Evolutionary conservation across 352 stramenopile species (phyloP), one percentile per base, ranked within the genome.

Genomic region (Blastocystis sp.): DNA sequence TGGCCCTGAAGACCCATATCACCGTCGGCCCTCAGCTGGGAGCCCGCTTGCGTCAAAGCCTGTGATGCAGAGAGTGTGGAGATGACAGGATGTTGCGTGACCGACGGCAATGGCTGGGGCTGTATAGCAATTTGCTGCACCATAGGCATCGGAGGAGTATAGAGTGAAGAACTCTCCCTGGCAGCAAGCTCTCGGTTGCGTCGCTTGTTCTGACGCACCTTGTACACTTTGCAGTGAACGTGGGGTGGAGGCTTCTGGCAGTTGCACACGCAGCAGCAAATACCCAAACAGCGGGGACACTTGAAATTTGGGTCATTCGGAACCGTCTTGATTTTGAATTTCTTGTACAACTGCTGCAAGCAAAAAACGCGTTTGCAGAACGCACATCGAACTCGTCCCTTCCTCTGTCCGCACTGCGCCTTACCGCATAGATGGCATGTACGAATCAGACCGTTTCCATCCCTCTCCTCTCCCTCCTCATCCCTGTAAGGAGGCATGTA

Each of bases 391-490:
- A 89, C 67, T 21, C 79, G 63, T 13, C 79, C 79, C 45, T 45
- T 74, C 10, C 79, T n/a, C 31, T 89, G 79, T 50, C 79, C 79
- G 66, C 79, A 89, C n/a, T 80, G 63, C 3, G 79, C 79, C 55
- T 89, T 89, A 24, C 79, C 79, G 79, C 79, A 89, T 24, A 89
- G 50, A 80, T 89, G 79, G 79, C 79, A 89, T 24, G 79, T 89
- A 13, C 50, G 41, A 41, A 85, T 85, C 26, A 85, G 24, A n/a
- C 74, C 74, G 13, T 59, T 59, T 29, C 70, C 51, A 19, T 50
- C 21, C 50, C 6, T 12, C 19, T 85, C 74, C 66, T 85, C 74
- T 24, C 6, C 12, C 3, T 39, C 60, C 66, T 85, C 74, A 2
- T 85, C 74, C 10, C 45, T 55, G 45, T 19, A 55, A 6, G 45